Conservation (phyloP, 2,329 filamentous ascomycete genomes). For the Verticillium alfalfae region DNA sequence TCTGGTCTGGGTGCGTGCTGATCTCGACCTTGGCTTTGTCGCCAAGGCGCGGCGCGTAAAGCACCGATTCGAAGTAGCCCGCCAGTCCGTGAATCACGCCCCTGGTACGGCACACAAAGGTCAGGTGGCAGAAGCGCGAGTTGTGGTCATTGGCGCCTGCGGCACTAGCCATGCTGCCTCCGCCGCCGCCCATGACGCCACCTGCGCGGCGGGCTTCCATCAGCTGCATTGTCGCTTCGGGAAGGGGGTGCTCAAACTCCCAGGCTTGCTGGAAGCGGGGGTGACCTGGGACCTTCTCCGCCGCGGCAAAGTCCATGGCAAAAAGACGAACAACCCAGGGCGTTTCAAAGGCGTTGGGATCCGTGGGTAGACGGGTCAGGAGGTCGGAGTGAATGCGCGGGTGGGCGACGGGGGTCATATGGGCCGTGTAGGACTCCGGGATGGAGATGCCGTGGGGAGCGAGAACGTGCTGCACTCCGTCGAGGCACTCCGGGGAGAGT, state of each 20-base stretch:
- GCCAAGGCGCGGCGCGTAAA: conserved; percentile 59
- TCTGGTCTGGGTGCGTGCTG: conserved; percentile 86
- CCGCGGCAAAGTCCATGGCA: conserved; percentile 79
- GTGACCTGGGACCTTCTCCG: conserved; percentile 47
- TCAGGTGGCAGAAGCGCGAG: conserved; percentile 68
- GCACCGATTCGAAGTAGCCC: conserved; percentile 94
- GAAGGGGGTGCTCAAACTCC: conserved; percentile 76
- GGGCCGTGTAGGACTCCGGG: conserved; percentile 86
- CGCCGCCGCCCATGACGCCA: conserved; percentile 61
- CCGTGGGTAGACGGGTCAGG: conserved; percentile 51
- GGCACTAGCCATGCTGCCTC: conserved; percentile 67
- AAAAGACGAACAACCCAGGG: conserved; percentile 94
- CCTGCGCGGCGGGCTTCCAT: conserved; percentile 54
- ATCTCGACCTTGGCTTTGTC: conserved; percentile 65
- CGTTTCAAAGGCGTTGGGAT: conserved; percentile 74
- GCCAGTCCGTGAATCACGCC: conserved; percentile 87
- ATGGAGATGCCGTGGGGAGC: conserved; percentile 83
- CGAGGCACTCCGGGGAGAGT: conserved; percentile 90
- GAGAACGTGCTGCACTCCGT: conserved; percentile 91
- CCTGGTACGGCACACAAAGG: conserved; percentile 71
- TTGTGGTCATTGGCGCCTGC: conserved; percentile 91
- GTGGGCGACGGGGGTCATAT: conserved; percentile 85
- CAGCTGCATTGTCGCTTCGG: conserved; percentile 48
- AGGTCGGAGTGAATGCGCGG: conserved; percentile 84
- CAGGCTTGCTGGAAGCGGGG: conserved; percentile 69